These are phyloP conservation scores for Daldinia loculata DNA, from an alignment of 495 filamentous ascomycete genomes.

Conservation along the genomic window DNA sequence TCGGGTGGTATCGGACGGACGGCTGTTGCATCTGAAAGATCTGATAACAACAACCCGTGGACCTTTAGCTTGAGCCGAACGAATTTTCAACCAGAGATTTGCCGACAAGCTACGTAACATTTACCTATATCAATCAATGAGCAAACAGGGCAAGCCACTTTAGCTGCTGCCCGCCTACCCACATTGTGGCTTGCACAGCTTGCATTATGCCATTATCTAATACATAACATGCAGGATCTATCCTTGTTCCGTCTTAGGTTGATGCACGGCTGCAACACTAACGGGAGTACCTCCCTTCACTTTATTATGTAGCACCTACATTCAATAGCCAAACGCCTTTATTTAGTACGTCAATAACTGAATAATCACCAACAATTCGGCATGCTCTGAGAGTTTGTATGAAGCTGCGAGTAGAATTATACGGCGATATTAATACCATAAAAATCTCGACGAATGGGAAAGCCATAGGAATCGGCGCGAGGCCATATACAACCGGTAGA, in stretches of 20 bases:
- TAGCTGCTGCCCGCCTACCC: background rate
- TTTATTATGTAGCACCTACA: background rate
- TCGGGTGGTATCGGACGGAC: slow-evolving; percentile 47
- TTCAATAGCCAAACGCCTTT: background rate
- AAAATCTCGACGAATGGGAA: slow-evolving; percentile 21
- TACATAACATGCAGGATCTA: slow-evolving; percentile 7
- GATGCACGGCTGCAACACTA: slow-evolving; percentile 1
- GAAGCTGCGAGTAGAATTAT: background rate
- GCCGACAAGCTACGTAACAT: slow-evolving; percentile 30
- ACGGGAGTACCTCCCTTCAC: background rate
- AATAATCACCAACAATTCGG: background rate
- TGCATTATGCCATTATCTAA: slow-evolving; percentile 7
- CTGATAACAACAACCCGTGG: slow-evolving; percentile 36
- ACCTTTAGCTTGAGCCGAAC: slow-evolving; percentile 31
- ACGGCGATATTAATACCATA: background rate
- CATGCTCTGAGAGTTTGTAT: slow-evolving; percentile 10
- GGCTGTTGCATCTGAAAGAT: slow-evolving; percentile 43
- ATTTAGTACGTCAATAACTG: background rate
- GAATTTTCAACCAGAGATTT: slow-evolving; percentile 34
- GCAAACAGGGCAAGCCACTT: too few species aligned
- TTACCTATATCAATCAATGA: too few species aligned
- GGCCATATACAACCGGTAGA: slow-evolving; percentile 24
- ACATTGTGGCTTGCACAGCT: slow-evolving; percentile 1
- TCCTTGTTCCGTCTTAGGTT: background rate
- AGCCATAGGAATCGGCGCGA: slow-evolving; percentile 7